These are phyloP conservation scores for Astragalus glycyphyllos DNA, from an alignment of 306 rosid genomes.

Conservation along the genomic window DNA sequence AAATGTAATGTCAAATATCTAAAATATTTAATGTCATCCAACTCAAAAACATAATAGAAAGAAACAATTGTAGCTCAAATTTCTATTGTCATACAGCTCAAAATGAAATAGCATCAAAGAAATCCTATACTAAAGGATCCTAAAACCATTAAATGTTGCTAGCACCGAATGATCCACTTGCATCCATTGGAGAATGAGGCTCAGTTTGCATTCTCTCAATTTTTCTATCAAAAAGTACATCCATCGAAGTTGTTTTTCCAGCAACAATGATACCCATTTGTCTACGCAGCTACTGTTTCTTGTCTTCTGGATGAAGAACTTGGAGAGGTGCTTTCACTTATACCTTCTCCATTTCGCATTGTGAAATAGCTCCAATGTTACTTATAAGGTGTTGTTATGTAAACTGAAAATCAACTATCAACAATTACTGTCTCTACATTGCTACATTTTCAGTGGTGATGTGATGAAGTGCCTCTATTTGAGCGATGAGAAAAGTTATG, in stretches of 20 bases:
- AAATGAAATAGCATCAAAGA: too few relatives aligned
- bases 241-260: constrained; percentile 95
- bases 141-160: too few relatives aligned
- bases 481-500: constrained; percentile 40
- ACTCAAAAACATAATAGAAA: too few relatives aligned
- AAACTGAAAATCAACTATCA: constrained; percentile 24
- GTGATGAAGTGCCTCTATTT: constrained; percentile 48
- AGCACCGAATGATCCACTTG: too few relatives aligned
- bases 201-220: too few relatives aligned
- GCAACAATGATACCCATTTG: constrained; percentile 91
- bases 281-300: constrained; percentile 17
- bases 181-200: too few relatives aligned
- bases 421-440: neutral
- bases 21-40: too few relatives aligned
- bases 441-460: constrained; percentile 8
- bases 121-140: too few relatives aligned
- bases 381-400: constrained; percentile 1
- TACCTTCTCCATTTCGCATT: constrained; percentile 40
- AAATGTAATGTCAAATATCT: too few relatives aligned
- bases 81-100: too few relatives aligned
- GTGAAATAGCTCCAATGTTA: constrained; percentile 34
- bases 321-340: constrained; percentile 29
- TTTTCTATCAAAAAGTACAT: constrained; percentile 89
- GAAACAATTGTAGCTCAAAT: too few relatives aligned
- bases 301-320: constrained; percentile 11